phyloP scores from a whole-genome alignment of 2,329 filamentous ascomycete species.

The Nigrospora sphaerica region DNA sequence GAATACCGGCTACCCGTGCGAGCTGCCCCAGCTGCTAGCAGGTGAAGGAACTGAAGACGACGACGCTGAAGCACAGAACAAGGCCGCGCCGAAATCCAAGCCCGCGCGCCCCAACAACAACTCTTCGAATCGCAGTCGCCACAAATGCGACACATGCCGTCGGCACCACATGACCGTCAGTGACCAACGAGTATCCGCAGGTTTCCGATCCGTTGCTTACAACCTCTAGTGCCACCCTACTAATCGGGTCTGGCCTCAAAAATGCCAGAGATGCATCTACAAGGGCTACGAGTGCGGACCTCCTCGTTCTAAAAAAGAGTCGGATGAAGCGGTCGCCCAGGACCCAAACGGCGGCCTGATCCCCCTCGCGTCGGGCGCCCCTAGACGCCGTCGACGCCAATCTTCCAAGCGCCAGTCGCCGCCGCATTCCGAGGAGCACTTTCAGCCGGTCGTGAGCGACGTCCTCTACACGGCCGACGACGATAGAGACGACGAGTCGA shows the following conservation, averaged over 20 bases:
- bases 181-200: not conserved
- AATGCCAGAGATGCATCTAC: conserved; percentile 4
- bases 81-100: too few species aligned
- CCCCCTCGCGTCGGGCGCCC: not conserved
- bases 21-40: too few species aligned
- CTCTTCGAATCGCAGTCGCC: not conserved
- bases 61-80: too few species aligned
- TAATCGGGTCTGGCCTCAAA: conserved; percentile 4
- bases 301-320: conserved; percentile 5
- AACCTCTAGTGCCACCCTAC: conserved; percentile 3
- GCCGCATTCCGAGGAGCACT: not conserved
- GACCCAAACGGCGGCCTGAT: not conserved
- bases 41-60: too few species aligned
- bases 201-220: too few species aligned
- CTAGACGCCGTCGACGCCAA: too few species aligned
- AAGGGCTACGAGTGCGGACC: conserved; percentile 3
- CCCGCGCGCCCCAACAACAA: too few species aligned
- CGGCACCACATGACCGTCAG: not conserved
- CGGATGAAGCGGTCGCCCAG: not conserved
- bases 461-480: not conserved
- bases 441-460: too few species aligned
- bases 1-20: too few species aligned
- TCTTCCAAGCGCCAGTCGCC: not conserved
- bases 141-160: not conserved
- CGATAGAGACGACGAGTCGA: not conserved